A percentile compares a stretch with the other conserved stretches of the same genome.
Evolutionary conservation across 2,329 filamentous ascomycete species (phyloP).

Genomic region (Thielaviopsis ethacetica): DNA sequence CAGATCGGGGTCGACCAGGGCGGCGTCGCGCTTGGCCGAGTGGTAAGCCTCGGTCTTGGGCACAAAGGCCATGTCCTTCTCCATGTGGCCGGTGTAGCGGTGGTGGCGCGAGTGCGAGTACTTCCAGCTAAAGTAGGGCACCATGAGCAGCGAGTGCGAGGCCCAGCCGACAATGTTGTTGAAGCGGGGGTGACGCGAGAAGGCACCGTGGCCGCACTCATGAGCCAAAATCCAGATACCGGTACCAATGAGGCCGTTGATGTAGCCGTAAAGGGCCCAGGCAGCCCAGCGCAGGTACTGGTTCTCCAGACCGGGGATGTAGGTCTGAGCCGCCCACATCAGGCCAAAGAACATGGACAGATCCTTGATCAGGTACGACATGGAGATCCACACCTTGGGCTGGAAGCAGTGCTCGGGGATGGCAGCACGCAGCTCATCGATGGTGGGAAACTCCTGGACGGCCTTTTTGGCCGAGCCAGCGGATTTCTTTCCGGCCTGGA

Average conservation of each 20-base stretch:
- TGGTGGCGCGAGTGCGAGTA: conserved; percentile 55
- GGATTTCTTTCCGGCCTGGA: conserved; percentile 7
- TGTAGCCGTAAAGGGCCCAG: conserved; percentile 44
- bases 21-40: conserved; percentile 16
- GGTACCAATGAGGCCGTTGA: conserved; percentile 46
- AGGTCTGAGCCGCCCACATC: conserved; percentile 33
- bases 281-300: conserved; percentile 26
- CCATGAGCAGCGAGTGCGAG: conserved; percentile 48
- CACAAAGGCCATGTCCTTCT: conserved; percentile 50
- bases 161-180: conserved; percentile 48
- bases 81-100: conserved; percentile 49
- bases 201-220: conserved; percentile 54
- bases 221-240: conserved; percentile 57
- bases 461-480: background rate
- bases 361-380: conserved; percentile 41
- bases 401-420: conserved; percentile 48
- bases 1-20: conserved; percentile 31
- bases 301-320: conserved; percentile 34
- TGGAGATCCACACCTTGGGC: conserved; percentile 32
- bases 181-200: conserved; percentile 37
- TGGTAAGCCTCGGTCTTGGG: conserved; percentile 29
- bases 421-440: conserved; percentile 31
- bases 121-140: conserved; percentile 61
- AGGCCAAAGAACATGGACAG: conserved; percentile 31
- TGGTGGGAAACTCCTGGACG: conserved; percentile 22